Evolutionary conservation across 345 rosid genomes (phyloP), one percentile per base, ranked within the genome.

Genomic region (Gossypium rotundifolium): DNA sequence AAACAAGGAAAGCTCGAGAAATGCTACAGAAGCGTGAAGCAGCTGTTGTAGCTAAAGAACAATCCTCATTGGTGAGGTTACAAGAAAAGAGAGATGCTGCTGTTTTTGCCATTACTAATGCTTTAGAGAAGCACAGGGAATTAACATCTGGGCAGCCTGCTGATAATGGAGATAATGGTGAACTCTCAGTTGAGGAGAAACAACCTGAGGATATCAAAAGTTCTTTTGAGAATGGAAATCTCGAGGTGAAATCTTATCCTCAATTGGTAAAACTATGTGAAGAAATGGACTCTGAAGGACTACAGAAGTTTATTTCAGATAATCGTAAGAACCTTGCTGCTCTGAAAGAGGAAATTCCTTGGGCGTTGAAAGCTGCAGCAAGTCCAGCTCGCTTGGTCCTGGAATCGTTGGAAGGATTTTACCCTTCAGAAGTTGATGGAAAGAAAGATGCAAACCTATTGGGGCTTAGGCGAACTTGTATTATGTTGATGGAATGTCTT

Each of bases 401-500:
- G 85, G 89, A 88, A 74, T 95, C 98, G 79, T 79, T 93, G 75
- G 89, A 83, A 77, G 92, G 93, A 61, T 95, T 93, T 80, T 95
- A 95, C 84, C 89, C 86, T 17, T 53, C 61, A 64, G 96, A 95
- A 54, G 74, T 75, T 51, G 96, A 93, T 82, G 98, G 94, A 45
- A 96, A 96, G 85, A 96, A 93, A 83, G 98, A 93, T 69, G 85
- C 96, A 17, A 83, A 75, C 81, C 87, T 96, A 44, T 79, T 96
- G 88, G 98, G 99, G 77, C 84, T 93, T 65, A 95, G 99, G 70
- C 86, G 99, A 68, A 96, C 98, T 52, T 91, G 99, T 77, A 96
- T 96, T 82, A 91, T 96, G 99, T 79, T 96, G 88, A 91, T 95
- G 99, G 99, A 95, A 60, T 95, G 98, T 88, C 99, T 93, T 74